Conservation (phyloP, 2,329 filamentous ascomycete genomes). For the Calonectria pteridis region DNA sequence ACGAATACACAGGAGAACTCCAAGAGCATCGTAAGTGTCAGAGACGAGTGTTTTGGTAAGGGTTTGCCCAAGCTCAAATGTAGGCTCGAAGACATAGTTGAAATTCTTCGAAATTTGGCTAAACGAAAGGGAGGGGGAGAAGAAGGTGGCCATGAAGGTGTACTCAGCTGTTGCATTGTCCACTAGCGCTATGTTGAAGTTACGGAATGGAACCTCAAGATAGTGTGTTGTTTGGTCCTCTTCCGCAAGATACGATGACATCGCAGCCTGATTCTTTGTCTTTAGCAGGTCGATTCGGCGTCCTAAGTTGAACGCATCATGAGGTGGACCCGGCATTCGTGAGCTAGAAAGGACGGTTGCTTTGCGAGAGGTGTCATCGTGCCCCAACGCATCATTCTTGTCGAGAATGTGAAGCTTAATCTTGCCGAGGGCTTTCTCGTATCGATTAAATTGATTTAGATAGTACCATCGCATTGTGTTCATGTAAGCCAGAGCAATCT, state of each 20-base stretch:
- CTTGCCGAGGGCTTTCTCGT: slow-evolving; percentile 85
- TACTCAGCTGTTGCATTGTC: slow-evolving; percentile 97
- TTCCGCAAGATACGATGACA: slow-evolving; percentile 91
- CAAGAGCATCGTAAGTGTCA: slow-evolving; percentile 85
- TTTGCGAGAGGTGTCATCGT: slow-evolving; percentile 79
- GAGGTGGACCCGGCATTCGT: slow-evolving; percentile 66
- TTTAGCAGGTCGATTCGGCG: slow-evolving; percentile 86
- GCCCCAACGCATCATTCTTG: slow-evolving; percentile 84
- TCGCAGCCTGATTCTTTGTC: slow-evolving; percentile 77
- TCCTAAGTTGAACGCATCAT: slow-evolving; percentile 92
- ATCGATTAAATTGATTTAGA: slow-evolving; percentile 88
- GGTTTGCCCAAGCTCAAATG: slow-evolving; percentile 83
- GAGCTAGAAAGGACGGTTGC: slow-evolving; percentile 66
- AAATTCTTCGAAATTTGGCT: slow-evolving; percentile 86
- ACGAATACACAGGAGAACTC: slow-evolving; percentile 89
- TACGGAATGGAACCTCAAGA: slow-evolving; percentile 89
- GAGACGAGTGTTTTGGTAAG: slow-evolving; percentile 83
- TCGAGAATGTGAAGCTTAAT: slow-evolving; percentile 87
- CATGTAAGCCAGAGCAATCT: slow-evolving; percentile 93
- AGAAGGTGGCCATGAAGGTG: slow-evolving; percentile 91
- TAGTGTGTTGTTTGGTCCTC: slow-evolving; percentile 90
- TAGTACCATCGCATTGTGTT: slow-evolving; percentile 99
- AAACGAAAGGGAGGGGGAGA: slow-evolving; percentile 81
- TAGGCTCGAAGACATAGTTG: slow-evolving; percentile 88
- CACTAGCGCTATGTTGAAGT: slow-evolving; percentile 93